Base-by-base conservation (phyloP, 2,329 filamentous ascomycete species). In the Trichothecium roseum region DNA sequence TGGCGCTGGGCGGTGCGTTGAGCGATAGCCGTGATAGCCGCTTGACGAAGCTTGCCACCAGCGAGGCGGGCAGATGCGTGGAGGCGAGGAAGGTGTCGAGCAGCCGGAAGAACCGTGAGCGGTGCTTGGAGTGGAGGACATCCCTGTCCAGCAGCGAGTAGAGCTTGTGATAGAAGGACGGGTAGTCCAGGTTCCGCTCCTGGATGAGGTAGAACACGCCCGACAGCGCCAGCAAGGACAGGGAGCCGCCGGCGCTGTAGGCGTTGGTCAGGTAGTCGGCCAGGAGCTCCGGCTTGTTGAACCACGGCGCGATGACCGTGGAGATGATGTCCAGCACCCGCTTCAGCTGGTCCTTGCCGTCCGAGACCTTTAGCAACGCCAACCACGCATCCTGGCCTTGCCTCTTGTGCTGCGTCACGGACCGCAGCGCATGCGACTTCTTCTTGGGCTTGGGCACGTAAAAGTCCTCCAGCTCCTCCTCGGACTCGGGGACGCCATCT, bases 191-290 rank as follows among this genome's bases (percentile, higher is more conserved):
- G 54, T 98, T 98, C 53, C 85, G 84, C 54, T 91, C 78, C 44
- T 84, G 80, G 47, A 98, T 96, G 35, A 98, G 73, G 55, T 94
- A 91, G 63, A 94, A 98, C 31, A 98, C 79, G 35, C 91, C 91
- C 1, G 85, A 93, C 2, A 98, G 68, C 2, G 93, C 87, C 15
- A 95, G 72, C 4, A 98, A 69, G 4, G 91, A 89, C 32, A 80
- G 86, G 12, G 86, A 82, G 30, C 91, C 91, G 35, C 89, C 87
- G 7, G 79, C 66, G 49, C 95, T 73, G 63, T 94, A 96, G 20
- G 81, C 93, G 60, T 91, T 85, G n/a, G 87, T 94, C 37, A 98
- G 64, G 57, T 96, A 98, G 62, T 98, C 91, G 69, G 94, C 87
- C 24, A 98, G 71, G 28, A 94, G 69, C 52, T 96, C 89, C 2